These are phyloP conservation scores for Termitomyces eurrhizus DNA, from an alignment of 768 basidiomycete genomes.

Conservation along the genomic window DNA sequence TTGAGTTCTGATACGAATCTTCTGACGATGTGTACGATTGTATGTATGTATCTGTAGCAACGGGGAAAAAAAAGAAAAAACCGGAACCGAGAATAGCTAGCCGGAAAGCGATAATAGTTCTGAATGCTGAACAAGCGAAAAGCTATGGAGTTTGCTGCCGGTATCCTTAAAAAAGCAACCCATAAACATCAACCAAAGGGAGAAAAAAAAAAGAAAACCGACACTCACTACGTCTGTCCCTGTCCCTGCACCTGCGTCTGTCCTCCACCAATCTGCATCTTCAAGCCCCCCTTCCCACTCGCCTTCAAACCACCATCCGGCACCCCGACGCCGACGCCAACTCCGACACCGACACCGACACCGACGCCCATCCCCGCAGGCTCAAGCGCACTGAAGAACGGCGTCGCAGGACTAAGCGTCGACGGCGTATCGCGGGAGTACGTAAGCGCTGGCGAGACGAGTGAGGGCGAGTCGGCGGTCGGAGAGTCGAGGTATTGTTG, in stretches of 20 bases:
- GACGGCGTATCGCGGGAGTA: slow-evolving; percentile 62
- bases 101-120: neutral
- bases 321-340: neutral
- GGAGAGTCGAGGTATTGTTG: neutral
- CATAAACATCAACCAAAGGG: neutral
- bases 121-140: neutral
- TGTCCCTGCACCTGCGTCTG: neutral
- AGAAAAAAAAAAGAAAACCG: neutral
- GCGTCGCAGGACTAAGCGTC: slow-evolving; percentile 67
- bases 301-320: neutral
- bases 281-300: neutral
- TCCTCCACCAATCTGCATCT: neutral
- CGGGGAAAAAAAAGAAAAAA: neutral
- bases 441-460: slow-evolving; percentile 65
- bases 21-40: neutral
- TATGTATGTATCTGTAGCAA: neutral
- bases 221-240: neutral
- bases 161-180: neutral
- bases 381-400: slow-evolving; percentile 66
- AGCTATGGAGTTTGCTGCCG: neutral
- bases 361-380: slow-evolving; percentile 29
- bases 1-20: neutral
- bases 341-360: neutral
- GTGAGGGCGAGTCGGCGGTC: slow-evolving; percentile 38
- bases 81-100: neutral